Evolutionary conservation across 2,329 filamentous ascomycete species (phyloP), one percentile per base, ranked within the genome.

Genomic region (Aspergillus sp.): DNA sequence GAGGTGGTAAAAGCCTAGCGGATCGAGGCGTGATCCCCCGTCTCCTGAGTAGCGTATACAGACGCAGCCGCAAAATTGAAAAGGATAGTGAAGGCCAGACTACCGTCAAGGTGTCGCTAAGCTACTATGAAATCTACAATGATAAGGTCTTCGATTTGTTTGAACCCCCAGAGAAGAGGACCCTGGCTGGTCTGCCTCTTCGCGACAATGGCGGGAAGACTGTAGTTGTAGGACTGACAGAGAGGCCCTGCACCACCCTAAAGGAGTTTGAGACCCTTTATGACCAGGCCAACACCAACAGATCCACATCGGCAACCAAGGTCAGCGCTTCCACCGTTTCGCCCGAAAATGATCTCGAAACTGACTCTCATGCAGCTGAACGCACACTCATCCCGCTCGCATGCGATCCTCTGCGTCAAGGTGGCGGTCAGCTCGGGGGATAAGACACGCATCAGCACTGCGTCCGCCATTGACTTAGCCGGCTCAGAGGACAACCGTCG

Each of bases 121-220:
- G 89, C 24, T 96, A 96, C 74, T 96, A 95, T 74, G 92, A 96
- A 70, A 96, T 96, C 60, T 96, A 96, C 74, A 96, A 95, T 70
- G 92, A 96, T 76, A 93, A 93, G 68, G 91, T 96, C 17, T 96
- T 87, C 65, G 92, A 96, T 68, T 77, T 96, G 30, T 90, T 96
- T 60, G 89, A 96, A 68, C 79, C 90, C 0, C 88, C 86, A 0
- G 92, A 96, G 70, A 95, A 91, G 76, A 87, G 94, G 47, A 91
- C 88, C 0, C 78, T 89, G 1, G 82, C 88, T 0, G 92, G 92
- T 0, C 76, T 96, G 22, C 89, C 89, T 2, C 82, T 96, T 20
- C 83, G 91, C 22, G 91, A 96, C 65, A 92, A 91, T 65, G 86
- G 88, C 61, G 90, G 89, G 58, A 94, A 89, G 75, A 95, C 90